A percentile compares a stretch with the other conserved stretches of the same genome.
Conservation (phyloP, 2,329 filamentous ascomycete genomes). For the Plectosphaerella plurivora region DNA sequence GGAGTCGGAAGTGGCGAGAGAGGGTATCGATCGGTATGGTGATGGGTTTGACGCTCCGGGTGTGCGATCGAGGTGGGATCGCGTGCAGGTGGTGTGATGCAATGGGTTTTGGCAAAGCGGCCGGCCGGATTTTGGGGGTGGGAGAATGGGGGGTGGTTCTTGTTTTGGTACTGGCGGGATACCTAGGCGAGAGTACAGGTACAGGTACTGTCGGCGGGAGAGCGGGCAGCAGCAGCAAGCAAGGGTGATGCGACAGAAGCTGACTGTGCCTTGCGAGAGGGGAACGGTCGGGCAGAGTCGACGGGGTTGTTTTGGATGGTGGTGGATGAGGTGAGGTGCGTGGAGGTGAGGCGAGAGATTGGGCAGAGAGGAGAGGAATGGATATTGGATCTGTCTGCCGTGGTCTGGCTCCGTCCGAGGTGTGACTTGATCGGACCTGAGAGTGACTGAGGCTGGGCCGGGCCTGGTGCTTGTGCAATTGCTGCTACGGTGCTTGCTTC, state of each 20-base stretch:
- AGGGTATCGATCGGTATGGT: constrained; percentile 1
- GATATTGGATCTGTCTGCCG: background rate
- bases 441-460: no score
- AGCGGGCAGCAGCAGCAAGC: background rate
- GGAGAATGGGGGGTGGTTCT: background rate
- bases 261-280: background rate
- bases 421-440: no score
- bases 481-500: no score
- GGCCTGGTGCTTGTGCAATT: no score
- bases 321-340: background rate
- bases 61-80: constrained; percentile 17
- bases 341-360: background rate
- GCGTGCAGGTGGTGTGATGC: constrained; percentile 20
- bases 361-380: constrained; percentile 4
- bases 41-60: constrained; percentile 5
- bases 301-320: background rate
- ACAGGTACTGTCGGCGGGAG: background rate
- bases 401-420: no score
- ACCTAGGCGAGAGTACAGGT: background rate
- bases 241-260: background rate
- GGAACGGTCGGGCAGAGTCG: background rate
- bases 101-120: constrained; percentile 15
- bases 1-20: constrained; percentile 6
- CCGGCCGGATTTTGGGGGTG: background rate
- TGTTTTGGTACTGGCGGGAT: background rate